Evolutionary conservation across 176 grass and related monocot genomes (phyloP).

Genomic region (Musa acuminata): DNA sequence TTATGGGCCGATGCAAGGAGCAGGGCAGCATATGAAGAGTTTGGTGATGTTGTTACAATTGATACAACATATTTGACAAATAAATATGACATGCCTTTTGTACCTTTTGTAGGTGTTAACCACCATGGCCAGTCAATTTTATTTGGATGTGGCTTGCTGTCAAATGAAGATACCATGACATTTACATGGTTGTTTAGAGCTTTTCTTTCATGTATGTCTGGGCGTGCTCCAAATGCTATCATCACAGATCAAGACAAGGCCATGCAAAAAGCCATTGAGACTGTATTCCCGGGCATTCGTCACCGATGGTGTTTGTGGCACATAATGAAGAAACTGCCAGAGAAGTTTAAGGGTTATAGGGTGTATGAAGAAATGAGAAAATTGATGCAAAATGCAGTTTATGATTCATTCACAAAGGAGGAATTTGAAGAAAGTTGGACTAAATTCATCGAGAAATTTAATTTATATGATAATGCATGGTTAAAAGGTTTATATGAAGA

Average conservation of each 20-base stretch:
- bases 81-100: conserved; percentile 19
- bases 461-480: conserved; percentile 16
- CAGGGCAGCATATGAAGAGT: conserved; percentile 18
- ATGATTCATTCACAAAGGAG: conserved; percentile 9
- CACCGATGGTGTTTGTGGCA: conserved; percentile 19
- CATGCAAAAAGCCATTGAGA: conserved; percentile 16
- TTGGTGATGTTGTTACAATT: conserved; percentile 12
- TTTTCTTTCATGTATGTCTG: conserved; percentile 17
- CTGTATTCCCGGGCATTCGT: not conserved
- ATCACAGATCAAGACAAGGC: conserved; percentile 12
- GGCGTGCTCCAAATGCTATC: conserved; percentile 6
- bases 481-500: conserved; percentile 16
- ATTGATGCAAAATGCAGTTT: conserved; percentile 10
- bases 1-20: conserved; percentile 28
- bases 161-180: conserved; percentile 7
- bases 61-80: conserved; percentile 10
- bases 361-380: conserved; percentile 6
- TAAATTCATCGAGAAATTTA: conserved; percentile 5
- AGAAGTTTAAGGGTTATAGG: conserved; percentile 7
- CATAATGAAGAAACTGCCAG: conserved; percentile 17
- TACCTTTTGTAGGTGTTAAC: conserved; percentile 16
- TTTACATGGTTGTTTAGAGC: conserved; percentile 17
- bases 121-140: conserved; percentile 10
- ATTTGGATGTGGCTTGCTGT: conserved; percentile 15
- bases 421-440: conserved; percentile 18